These are phyloP conservation scores for Avena insularis DNA, from an alignment of 176 grass and related monocot genomes.

Conservation along the genomic window DNA sequence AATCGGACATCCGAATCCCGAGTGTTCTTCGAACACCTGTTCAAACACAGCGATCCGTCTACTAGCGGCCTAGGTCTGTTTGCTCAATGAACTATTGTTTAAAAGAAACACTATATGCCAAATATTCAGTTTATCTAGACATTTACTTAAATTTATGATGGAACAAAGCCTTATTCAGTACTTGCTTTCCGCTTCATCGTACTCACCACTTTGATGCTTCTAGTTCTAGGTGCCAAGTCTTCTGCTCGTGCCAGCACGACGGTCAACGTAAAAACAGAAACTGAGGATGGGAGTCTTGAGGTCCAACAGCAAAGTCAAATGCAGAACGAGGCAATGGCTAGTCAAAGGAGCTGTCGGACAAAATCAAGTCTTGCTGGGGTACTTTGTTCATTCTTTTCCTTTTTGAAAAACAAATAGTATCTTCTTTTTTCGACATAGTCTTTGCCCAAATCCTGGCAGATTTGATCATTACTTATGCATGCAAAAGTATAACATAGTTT, in stretches of 20 bases:
- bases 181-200: constrained; percentile 3
- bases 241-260: background rate
- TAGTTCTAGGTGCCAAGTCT: constrained; percentile 2
- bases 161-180: background rate
- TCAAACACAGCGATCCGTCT: too few relatives aligned
- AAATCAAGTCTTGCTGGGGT: background rate
- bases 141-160: background rate
- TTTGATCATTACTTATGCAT: background rate
- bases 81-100: background rate
- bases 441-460: background rate
- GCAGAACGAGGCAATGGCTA: background rate
- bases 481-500: background rate
- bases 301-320: constrained; percentile 13
- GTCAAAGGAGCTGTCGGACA: background rate
- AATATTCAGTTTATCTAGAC: background rate
- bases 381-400: background rate
- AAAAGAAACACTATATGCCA: background rate
- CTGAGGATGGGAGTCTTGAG: background rate
- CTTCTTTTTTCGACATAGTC: background rate
- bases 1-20: background rate
- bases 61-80: background rate
- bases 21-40: background rate
- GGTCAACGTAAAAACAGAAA: background rate
- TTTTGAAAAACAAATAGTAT: background rate
- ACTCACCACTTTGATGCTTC: background rate